These are phyloP conservation scores for Apostasia ramifera DNA, from an alignment of 106 monocot genomes.

Conservation along the genomic window DNA sequence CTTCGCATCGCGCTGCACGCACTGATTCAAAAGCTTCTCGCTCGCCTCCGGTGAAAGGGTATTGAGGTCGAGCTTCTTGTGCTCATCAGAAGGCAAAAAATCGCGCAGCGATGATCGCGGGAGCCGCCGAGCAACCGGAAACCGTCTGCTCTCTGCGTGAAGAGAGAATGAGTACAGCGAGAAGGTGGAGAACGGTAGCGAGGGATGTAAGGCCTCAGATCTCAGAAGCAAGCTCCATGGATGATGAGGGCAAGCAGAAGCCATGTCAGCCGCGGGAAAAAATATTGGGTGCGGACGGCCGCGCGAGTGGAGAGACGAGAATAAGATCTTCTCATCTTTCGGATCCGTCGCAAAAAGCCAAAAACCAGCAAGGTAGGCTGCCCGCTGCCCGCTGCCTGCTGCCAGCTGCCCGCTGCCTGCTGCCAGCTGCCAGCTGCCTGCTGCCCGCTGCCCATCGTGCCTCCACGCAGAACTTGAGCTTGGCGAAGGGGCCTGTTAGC, in stretches of 20 bases:
- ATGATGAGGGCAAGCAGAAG: not conserved
- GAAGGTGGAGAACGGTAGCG: not conserved
- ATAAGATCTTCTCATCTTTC: too few species aligned
- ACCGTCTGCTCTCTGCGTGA: not conserved
- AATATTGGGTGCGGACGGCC: too few species aligned
- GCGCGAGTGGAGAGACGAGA: too few species aligned
- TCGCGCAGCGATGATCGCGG: not conserved
- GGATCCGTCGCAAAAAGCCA: too few species aligned
- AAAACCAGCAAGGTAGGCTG: too few species aligned
- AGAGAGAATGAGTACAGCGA: not conserved
- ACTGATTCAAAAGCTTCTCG: not conserved
- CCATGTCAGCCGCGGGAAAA: not conserved
- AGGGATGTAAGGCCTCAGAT: not conserved
- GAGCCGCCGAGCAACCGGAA: not conserved
- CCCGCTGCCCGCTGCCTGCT: too few species aligned
- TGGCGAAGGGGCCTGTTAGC: too few species aligned
- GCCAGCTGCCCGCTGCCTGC: too few species aligned
- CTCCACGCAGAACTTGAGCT: too few species aligned
- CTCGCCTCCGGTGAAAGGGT: not conserved
- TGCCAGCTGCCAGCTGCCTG: too few species aligned
- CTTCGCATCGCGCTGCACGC: not conserved
- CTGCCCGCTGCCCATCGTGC: too few species aligned
- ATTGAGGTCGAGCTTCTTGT: not conserved
- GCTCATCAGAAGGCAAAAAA: not conserved
- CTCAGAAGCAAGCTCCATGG: not conserved